These are phyloP conservation scores for Boletus semigastroideus DNA, from an alignment of 1,284 basidiomycete genomes.

Conservation along the genomic window DNA sequence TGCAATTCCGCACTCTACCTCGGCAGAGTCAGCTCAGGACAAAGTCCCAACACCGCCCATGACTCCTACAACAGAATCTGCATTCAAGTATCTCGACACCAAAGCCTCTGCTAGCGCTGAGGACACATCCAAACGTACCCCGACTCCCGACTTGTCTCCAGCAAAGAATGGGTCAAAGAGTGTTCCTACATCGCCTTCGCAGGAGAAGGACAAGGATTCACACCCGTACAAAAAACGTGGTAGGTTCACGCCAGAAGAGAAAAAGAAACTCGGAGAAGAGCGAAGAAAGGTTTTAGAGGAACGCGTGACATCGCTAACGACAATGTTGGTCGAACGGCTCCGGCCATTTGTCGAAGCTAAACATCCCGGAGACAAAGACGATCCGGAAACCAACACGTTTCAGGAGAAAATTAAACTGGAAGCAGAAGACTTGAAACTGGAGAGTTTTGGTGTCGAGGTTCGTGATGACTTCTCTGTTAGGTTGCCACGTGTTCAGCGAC, in stretches of 20 bases:
- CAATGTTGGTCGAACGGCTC: constrained; percentile 81
- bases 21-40: constrained; percentile 18
- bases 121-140: constrained; percentile 16
- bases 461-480: constrained; percentile 14
- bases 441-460: constrained; percentile 97
- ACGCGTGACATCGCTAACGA: constrained; percentile 68
- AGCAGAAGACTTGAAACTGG: constrained; percentile 95
- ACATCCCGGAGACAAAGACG: constrained; percentile 82
- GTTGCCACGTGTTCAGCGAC: constrained; percentile 1
- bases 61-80: constrained; percentile 25
- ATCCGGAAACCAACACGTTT: constrained; percentile 80
- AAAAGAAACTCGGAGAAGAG: constrained; percentile 79
- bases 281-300: constrained; percentile 78
- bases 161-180: constrained; percentile 23
- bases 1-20: constrained; percentile 30
- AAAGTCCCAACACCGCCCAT: constrained; percentile 23
- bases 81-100: constrained; percentile 8
- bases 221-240: constrained; percentile 43
- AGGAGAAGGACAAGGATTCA: constrained; percentile 34
- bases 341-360: constrained; percentile 89
- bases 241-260: constrained; percentile 82
- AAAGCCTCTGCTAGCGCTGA: constrained; percentile 22
- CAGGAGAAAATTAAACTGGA: constrained; percentile 80
- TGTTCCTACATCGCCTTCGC: constrained; percentile 29
- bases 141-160: constrained; percentile 21